Evolutionary conservation across 208 protist genomes (phyloP), one percentile per base, ranked within the genome.

Genomic region (Kentomonas sorsogonicus): DNA sequence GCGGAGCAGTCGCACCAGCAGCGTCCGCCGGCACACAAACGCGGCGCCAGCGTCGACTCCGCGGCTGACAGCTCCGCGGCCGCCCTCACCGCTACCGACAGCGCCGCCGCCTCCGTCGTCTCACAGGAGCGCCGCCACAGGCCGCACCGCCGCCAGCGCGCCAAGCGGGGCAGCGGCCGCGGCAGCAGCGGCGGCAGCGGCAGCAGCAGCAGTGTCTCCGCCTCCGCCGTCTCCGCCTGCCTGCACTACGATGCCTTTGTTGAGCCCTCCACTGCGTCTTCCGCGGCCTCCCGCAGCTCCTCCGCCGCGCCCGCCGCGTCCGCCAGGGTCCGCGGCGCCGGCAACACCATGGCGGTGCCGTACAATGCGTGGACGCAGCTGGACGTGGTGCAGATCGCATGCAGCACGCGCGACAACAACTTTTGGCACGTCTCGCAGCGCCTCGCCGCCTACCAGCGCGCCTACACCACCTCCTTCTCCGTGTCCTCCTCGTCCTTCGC

Each of bases 321-420:
- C n/a, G 51, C 31, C 45, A 65, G 63, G 10, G 60, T 72, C 34
- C 68, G 66, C 69, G 59, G 51, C 52, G 61, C 53, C 56, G 45
- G 61, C n/a, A 63, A n/a, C n/a, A n/a, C n/a, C n/a, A n/a, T n/a
- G n/a, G n/a, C n/a, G n/a, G n/a, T n/a, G n/a, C n/a, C n/a, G n/a
- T n/a, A n/a, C n/a, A n/a, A n/a, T n/a, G n/a, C 83, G 55, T 89
- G 82, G 82, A 67, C 74, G 26, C 77, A 86, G 63, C 51, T 85
- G 30, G 74, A 85, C 56, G 77, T 83, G 52, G 70, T 89, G 72
- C 72, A 86, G 54, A 48, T 83, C 31, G 77, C 75, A 0, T 72
- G 66, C 68, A 82, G 68, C 63, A 85, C 71, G 11, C 34, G 61
- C 22, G 40, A 66, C 13, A 82, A 80, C 58, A 76, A 77, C 59